Evolutionary conservation across 176 grass and related monocot species (phyloP).

Genomic region (Cocos nucifera): DNA sequence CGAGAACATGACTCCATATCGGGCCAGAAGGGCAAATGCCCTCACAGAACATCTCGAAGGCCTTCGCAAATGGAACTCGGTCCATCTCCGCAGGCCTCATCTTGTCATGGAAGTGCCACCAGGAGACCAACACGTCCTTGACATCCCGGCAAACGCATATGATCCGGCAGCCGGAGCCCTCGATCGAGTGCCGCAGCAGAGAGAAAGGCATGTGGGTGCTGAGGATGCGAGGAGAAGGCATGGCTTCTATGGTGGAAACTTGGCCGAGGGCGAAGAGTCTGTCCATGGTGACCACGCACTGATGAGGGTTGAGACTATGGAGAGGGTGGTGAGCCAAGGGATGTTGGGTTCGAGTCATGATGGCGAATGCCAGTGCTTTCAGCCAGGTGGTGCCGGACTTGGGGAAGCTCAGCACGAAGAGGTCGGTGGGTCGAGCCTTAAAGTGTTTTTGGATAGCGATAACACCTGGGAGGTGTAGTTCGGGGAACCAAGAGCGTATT

Average conservation of each 20-base stretch:
- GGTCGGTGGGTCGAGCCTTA: not conserved
- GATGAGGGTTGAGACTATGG: slow-evolving; percentile 1
- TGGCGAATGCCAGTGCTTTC: slow-evolving; percentile 1
- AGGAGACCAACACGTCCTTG: not conserved
- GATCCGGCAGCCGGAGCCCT: slow-evolving; percentile 1
- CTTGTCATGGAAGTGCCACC: too few species aligned
- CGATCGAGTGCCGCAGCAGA: not conserved
- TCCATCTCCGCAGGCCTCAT: too few species aligned
- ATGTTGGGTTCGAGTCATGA: not conserved
- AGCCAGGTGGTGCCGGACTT: slow-evolving; percentile 1
- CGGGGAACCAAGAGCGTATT: too few species aligned
- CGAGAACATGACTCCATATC: too few species aligned
- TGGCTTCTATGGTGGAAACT: not conserved
- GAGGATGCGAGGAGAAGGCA: slow-evolving; percentile 1
- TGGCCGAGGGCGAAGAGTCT: not conserved
- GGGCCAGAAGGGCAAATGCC: too few species aligned
- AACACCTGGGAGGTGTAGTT: too few species aligned
- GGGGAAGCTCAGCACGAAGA: not conserved
- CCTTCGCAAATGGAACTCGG: too few species aligned
- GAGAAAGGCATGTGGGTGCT: slow-evolving; percentile 6
- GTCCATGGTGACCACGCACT: slow-evolving; percentile 3
- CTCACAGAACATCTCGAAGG: too few species aligned
- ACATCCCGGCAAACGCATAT: not conserved
- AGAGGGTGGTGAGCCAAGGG: slow-evolving; percentile 9
- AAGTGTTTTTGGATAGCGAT: not conserved